A percentile compares a stretch with the other conserved stretches of the same genome.
Conservation (phyloP, 306 rosid species). For the Begonia loranthoides region DNA sequence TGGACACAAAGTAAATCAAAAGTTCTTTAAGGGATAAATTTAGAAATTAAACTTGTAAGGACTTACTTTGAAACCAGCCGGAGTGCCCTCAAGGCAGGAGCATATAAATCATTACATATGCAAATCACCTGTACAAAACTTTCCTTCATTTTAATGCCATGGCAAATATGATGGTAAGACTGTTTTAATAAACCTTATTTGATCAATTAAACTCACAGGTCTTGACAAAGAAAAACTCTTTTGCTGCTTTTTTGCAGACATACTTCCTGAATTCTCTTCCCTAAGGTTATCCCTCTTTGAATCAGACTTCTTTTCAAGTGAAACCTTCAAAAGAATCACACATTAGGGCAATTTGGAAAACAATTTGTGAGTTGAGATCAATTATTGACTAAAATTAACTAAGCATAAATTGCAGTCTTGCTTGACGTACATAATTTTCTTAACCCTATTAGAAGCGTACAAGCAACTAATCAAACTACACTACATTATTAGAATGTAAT, state of each 20-base stretch:
- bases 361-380: not conserved
- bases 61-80: slow-evolving; percentile 90
- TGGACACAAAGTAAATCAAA: no score
- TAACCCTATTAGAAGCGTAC: no score
- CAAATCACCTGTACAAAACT: slow-evolving; percentile 63
- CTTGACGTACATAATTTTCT: no score
- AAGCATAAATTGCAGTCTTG: no score
- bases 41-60: not conserved
- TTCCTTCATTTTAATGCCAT: slow-evolving; percentile 12
- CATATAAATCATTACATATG: slow-evolving; percentile 91
- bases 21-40: no score
- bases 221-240: slow-evolving; percentile 50
- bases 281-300: slow-evolving; percentile 34
- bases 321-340: slow-evolving; percentile 26
- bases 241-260: slow-evolving; percentile 44
- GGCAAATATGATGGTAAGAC: slow-evolving; percentile 5
- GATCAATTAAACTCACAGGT: slow-evolving; percentile 65
- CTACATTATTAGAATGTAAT: no score
- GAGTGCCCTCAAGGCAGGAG: slow-evolving; percentile 84
- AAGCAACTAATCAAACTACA: no score
- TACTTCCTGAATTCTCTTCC: slow-evolving; percentile 38
- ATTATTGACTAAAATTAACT: no score
- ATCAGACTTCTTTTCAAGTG: slow-evolving; percentile 58
- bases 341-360: slow-evolving; percentile 7
- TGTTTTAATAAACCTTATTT: slow-evolving; percentile 8